A percentile compares a stretch with the other conserved stretches of the same genome.
Conservation (phyloP, 257 asterid species). For the Petrea volubilis region DNA sequence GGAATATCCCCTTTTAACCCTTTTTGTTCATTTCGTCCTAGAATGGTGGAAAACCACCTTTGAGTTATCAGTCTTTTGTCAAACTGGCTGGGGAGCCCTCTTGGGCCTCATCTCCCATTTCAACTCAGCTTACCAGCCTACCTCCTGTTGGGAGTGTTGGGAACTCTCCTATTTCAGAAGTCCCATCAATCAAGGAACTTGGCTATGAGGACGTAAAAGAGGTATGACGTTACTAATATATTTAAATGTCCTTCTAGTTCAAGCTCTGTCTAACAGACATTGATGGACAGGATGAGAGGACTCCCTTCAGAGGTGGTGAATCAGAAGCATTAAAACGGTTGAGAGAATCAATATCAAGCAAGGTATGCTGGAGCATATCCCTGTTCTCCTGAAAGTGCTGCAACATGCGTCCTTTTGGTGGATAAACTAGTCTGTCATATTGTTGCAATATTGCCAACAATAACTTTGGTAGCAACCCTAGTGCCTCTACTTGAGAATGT, state of each 20-base stretch:
- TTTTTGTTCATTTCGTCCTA: slow-evolving; percentile 27
- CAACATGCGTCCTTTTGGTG: background rate
- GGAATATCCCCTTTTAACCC: background rate
- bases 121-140: slow-evolving; percentile 42
- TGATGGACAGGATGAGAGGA: slow-evolving; percentile 55
- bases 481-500: background rate
- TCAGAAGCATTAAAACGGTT: slow-evolving; percentile 85
- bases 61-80: slow-evolving; percentile 82
- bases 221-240: slow-evolving; percentile 40
- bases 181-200: slow-evolving; percentile 72
- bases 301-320: slow-evolving; percentile 94
- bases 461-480: background rate
- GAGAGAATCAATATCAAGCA: slow-evolving; percentile 64
- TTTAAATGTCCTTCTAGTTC: background rate
- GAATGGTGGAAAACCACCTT: slow-evolving; percentile 95
- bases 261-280: slow-evolving; percentile 14
- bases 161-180: slow-evolving; percentile 47
- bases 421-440: background rate
- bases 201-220: slow-evolving; percentile 67
- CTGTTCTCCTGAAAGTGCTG: background rate
- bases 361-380: slow-evolving; percentile 42
- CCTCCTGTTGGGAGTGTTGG: slow-evolving; percentile 76
- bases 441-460: background rate
- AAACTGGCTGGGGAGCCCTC: slow-evolving; percentile 88
- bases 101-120: slow-evolving; percentile 69